Base-by-base conservation (phyloP, 306 rosid genomes). In the Trifolium fragiferum region DNA sequence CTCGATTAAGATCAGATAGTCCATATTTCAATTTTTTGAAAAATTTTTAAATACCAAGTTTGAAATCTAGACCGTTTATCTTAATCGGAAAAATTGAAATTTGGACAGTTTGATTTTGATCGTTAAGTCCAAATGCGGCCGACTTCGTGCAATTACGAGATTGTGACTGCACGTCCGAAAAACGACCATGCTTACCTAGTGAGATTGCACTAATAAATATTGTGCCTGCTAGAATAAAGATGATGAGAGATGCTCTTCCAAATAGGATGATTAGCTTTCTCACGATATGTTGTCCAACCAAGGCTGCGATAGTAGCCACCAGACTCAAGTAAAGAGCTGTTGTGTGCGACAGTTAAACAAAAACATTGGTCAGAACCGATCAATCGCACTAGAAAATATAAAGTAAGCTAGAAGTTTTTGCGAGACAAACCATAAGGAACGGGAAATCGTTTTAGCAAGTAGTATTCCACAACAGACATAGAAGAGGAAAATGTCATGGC, bases 401-500 rank as follows among this genome's bases (percentile, higher is more conserved):
- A 35, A 13, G 30, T 68, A 35, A 76, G 5, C 2, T 15, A 15
- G 15, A 50, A 50, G 54, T 41, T 80, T 1, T 60, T 2, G 20
- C 1, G 0, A 65, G 20, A 76, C 86, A 12, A 65, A 91, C 98
- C 98, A 50, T 91, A 89, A 23, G 95, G 96, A 74, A 94, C 77
- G 6, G 98, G 97, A 76, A 94, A 94, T 78, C 96, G 97, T 71
- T 86, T 89, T 23, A 94, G 82, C 21, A 94, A 85, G 77, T 90
- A 91, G 84, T 94, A 94, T 84, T 94, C 97, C 47, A 94, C 90
- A 6, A 94, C 97, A 57, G 98, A 94, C 97, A 94, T 94, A 11
- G 98, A 94, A 7, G 98, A 91, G 15, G 98, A 94, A 80, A 94
- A 94, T 67, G 86, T 87, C 98, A 91, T 94, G 53, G 95, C 97